A percentile compares a stretch with the other conserved stretches of the same genome.
phyloP scores from a whole-genome alignment of 805 yeast genomes.

The Lipomyces sp. region DNA sequence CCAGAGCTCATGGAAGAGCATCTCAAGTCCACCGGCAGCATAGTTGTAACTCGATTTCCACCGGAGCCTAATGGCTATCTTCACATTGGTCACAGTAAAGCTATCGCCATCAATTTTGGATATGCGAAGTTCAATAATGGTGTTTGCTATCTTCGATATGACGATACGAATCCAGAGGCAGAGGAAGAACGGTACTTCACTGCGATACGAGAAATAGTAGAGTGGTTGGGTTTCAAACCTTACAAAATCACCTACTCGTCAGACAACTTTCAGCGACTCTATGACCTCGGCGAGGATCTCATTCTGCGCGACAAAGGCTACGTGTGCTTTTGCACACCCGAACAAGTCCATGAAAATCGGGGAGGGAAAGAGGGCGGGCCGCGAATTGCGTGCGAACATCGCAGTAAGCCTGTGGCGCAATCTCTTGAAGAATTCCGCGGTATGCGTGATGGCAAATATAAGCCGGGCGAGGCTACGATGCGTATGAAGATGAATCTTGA shows the following conservation, averaged over 20 bases:
- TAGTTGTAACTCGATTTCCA: constrained; percentile 91
- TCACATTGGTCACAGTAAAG: constrained; percentile 97
- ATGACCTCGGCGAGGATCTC: constrained; percentile 81
- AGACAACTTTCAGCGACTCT: constrained; percentile 87
- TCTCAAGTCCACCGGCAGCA: constrained; percentile 70
- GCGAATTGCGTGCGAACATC: constrained; percentile 75
- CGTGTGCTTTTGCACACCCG: constrained; percentile 90
- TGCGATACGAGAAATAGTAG: constrained; percentile 77
- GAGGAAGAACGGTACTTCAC: constrained; percentile 90
- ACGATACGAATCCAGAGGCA: constrained; percentile 98
- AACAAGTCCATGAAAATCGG: constrained; percentile 83
- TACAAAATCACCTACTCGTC: constrained; percentile 94
- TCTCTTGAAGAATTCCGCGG: constrained; percentile 76
- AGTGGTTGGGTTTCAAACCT: constrained; percentile 93
- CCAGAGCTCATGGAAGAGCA: constrained; percentile 84
- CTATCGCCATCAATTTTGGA: constrained; percentile 97
- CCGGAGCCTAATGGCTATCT: constrained; percentile 98
- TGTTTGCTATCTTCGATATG: constrained; percentile 85
- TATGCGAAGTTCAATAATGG: constrained; percentile 86
- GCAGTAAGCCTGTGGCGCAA: constrained; percentile 67
- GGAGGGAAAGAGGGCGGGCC: constrained; percentile 91
- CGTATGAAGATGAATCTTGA: constrained; percentile 93
- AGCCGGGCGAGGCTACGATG: constrained; percentile 87
- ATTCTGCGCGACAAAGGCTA: constrained; percentile 72
- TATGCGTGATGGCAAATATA: constrained; percentile 86